phyloP scores from a whole-genome alignment of 2,329 filamentous ascomycete species.

The Paracorniculantispora psalliotae region DNA sequence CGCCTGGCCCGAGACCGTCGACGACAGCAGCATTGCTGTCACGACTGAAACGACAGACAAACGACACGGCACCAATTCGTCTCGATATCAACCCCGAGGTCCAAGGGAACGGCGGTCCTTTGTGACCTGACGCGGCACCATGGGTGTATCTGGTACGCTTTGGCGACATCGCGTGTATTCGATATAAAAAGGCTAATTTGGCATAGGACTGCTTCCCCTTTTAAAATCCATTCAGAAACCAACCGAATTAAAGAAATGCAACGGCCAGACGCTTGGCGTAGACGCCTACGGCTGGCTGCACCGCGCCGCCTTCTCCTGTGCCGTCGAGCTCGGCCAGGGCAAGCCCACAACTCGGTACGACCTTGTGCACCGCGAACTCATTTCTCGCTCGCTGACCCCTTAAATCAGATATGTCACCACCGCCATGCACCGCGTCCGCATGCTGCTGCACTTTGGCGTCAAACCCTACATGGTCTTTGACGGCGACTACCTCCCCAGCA shows the following conservation, averaged over 20 bases:
- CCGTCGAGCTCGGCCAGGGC: slow-evolving; percentile 81
- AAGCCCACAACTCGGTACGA: slow-evolving; percentile 82
- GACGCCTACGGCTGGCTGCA: slow-evolving; percentile 99
- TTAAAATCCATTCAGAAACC: slow-evolving; percentile 95
- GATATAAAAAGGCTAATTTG: slow-evolving; percentile 18
- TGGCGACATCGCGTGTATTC: not conserved
- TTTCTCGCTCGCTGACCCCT: not conserved
- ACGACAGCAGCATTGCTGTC: not conserved
- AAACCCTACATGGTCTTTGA: slow-evolving; percentile 96
- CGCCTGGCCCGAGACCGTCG: not conserved
- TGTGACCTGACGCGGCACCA: slow-evolving; percentile 18
- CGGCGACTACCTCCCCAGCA: slow-evolving; percentile 91
- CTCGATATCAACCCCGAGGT: not conserved
- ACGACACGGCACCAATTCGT: not conserved
- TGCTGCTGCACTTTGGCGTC: slow-evolving; percentile 90
- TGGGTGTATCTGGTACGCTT: slow-evolving; percentile 34
- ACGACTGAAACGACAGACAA: not conserved
- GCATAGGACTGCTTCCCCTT: slow-evolving; percentile 73
- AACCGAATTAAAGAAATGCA: slow-evolving; percentile 78
- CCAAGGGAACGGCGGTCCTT: not conserved
- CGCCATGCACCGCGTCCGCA: slow-evolving; percentile 82
- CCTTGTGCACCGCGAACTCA: not conserved
- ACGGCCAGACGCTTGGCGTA: slow-evolving; percentile 84
- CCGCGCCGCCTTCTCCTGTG: slow-evolving; percentile 83
- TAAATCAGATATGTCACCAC: slow-evolving; percentile 79